These are phyloP conservation scores for Beauveria caledonica DNA, from an alignment of 2,329 filamentous ascomycete genomes.

Conservation along the genomic window DNA sequence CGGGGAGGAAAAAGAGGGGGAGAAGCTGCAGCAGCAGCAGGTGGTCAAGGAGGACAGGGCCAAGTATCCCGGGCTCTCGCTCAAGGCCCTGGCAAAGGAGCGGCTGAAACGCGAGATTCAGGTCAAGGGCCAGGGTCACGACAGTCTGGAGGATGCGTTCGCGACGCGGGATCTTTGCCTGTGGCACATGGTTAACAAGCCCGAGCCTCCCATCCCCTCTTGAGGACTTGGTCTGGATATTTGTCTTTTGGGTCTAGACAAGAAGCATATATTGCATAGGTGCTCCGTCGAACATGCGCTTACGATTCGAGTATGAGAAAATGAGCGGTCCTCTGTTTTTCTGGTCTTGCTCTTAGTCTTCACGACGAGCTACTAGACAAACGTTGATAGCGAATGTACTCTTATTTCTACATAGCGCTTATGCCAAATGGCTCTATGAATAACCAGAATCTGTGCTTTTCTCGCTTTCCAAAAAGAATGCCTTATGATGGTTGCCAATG, in stretches of 20 bases:
- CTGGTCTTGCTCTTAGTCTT: too few species aligned
- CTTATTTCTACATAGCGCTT: background rate
- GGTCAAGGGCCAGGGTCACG: conserved; percentile 26
- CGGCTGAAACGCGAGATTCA: conserved; percentile 34
- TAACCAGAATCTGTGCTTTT: background rate
- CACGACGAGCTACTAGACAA: too few species aligned
- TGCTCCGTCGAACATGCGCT: too few species aligned
- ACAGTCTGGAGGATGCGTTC: conserved; percentile 38
- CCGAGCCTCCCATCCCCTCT: background rate
- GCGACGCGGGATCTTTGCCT: conserved; percentile 33
- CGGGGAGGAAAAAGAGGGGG: too few species aligned
- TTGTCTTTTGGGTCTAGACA: too few species aligned
- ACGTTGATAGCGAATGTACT: background rate
- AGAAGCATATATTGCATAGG: too few species aligned
- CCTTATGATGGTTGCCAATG: background rate
- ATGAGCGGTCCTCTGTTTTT: too few species aligned
- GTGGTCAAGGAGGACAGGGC: conserved; percentile 4
- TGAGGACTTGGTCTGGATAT: background rate
- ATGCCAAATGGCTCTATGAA: background rate
- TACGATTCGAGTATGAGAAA: too few species aligned
- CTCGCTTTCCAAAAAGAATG: background rate
- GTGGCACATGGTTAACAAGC: conserved; percentile 24
- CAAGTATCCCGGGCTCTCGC: conserved; percentile 22
- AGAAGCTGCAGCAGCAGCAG: background rate
- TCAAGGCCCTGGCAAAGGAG: conserved; percentile 31